These are phyloP conservation scores for Rhizopogon roseolus DNA, from an alignment of 768 basidiomycete genomes.

Conservation along the genomic window DNA sequence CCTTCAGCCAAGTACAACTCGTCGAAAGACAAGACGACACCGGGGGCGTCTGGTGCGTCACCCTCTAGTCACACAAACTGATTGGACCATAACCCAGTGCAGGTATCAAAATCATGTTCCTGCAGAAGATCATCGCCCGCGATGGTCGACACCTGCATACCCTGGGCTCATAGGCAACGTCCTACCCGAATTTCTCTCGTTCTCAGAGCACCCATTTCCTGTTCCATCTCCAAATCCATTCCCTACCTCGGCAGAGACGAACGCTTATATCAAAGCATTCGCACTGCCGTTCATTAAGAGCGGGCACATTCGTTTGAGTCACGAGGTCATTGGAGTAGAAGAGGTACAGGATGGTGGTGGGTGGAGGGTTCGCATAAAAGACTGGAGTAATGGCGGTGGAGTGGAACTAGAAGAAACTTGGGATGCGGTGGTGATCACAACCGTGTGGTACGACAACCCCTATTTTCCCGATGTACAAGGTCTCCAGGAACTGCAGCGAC, in stretches of 20 bases:
- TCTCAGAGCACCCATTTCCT: conserved; percentile 27
- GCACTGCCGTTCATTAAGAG: conserved; percentile 16
- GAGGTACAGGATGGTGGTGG: conserved; percentile 27
- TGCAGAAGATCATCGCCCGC: conserved; percentile 3
- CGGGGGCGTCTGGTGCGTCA: conserved; percentile 44
- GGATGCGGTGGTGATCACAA: conserved; percentile 47
- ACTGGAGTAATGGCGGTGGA: conserved; percentile 28
- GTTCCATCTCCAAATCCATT: conserved; percentile 10
- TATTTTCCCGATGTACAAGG: conserved; percentile 42
- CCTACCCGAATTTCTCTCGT: conserved; percentile 34
- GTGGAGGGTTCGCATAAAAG: conserved; percentile 35
- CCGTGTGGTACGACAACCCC: conserved; percentile 41
- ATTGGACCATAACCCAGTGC: neutral
- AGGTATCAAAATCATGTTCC: neutral
- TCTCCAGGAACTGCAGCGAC: conserved; percentile 29
- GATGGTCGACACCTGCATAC: conserved; percentile 46
- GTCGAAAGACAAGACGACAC: conserved; percentile 41
- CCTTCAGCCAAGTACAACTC: conserved; percentile 38
- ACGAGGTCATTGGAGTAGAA: conserved; percentile 34
- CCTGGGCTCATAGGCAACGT: conserved; percentile 46
- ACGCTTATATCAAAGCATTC: conserved; percentile 21
- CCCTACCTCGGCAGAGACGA: conserved; percentile 22
- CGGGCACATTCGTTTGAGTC: conserved; percentile 35
- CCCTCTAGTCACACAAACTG: neutral
- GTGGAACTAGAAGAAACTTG: conserved; percentile 31